Percentiles rank a stretch among this genome's conserved stretches.
phyloP scores from a whole-genome alignment of 441 rosid genomes.

The Mallotus repandus region DNA sequence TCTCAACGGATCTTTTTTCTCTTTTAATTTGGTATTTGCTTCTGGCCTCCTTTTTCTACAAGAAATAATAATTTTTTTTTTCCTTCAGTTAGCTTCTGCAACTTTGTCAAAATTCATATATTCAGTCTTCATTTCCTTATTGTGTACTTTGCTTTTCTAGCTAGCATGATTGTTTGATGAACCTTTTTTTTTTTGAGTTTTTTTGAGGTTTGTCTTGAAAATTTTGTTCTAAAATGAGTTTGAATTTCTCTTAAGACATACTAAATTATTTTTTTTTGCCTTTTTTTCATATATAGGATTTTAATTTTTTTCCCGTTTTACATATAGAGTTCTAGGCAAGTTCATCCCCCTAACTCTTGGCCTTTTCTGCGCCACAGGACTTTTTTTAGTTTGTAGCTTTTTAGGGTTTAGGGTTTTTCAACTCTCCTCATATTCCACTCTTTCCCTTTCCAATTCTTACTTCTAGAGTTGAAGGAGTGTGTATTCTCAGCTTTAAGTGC shows the following conservation, averaged over 20 bases:
- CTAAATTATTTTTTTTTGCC: background rate
- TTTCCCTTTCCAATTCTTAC: slow-evolving; percentile 1
- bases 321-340: no score
- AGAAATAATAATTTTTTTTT: no score
- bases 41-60: background rate
- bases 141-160: slow-evolving; percentile 21
- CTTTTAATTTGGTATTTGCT: slow-evolving; percentile 11
- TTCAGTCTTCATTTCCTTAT: slow-evolving; percentile 11
- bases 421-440: background rate
- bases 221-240: no score
- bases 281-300: background rate
- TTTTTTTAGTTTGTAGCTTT: slow-evolving; percentile 15
- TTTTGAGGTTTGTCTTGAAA: background rate
- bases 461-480: background rate
- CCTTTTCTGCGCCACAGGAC: slow-evolving; percentile 22
- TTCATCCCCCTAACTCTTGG: slow-evolving; percentile 21
- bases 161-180: no score
- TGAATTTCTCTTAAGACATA: background rate
- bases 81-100: slow-evolving; percentile 8
- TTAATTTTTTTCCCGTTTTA: slow-evolving; percentile 17
- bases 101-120: background rate
- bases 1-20: slow-evolving; percentile 36
- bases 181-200: no score
- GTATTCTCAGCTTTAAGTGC: no score
- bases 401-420: slow-evolving; percentile 48